Percentiles rank a stretch among this genome's conserved stretches.
These are phyloP conservation scores for Grifola frondosa DNA, from an alignment of 1,284 basidiomycete genomes.

Conservation along the genomic window DNA sequence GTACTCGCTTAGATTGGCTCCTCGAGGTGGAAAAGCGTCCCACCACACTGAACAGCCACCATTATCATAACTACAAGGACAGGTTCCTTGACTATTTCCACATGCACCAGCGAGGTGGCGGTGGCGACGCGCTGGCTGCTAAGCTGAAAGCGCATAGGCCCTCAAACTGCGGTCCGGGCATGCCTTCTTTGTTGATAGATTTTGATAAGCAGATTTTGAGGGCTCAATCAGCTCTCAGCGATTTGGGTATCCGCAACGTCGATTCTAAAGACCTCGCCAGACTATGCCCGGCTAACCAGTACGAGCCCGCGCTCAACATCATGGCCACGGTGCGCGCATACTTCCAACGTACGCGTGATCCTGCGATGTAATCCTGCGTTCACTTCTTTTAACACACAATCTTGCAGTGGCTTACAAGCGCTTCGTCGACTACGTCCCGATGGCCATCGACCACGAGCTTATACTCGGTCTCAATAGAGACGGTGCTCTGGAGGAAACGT, in stretches of 20 bases:
- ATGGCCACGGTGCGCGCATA: constrained; percentile 73
- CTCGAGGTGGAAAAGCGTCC: constrained; percentile 52
- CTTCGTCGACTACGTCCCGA: constrained; percentile 60
- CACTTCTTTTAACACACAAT: neutral
- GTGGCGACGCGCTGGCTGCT: constrained; percentile 28
- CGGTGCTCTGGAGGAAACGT: constrained; percentile 41
- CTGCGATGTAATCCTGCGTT: neutral
- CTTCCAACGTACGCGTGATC: constrained; percentile 53
- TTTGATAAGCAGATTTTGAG: constrained; percentile 31
- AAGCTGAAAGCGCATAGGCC: constrained; percentile 15
- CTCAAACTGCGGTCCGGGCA: no score
- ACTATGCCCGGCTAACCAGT: constrained; percentile 51
- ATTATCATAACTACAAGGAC: constrained; percentile 53
- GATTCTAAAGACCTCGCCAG: constrained; percentile 48
- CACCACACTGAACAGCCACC: constrained; percentile 60
- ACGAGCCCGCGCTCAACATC: constrained; percentile 57
- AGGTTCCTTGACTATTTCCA: constrained; percentile 57
- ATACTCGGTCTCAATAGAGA: constrained; percentile 37
- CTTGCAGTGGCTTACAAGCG: constrained; percentile 65
- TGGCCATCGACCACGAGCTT: constrained; percentile 63
- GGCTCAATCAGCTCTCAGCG: constrained; percentile 40
- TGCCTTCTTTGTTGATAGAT: constrained; percentile 10
- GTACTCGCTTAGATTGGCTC: constrained; percentile 40
- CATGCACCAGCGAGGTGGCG: constrained; percentile 35
- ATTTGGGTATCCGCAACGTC: constrained; percentile 44